phyloP scores from a whole-genome alignment of 2,329 filamentous ascomycete species.

The Fusarium mundagurra region DNA sequence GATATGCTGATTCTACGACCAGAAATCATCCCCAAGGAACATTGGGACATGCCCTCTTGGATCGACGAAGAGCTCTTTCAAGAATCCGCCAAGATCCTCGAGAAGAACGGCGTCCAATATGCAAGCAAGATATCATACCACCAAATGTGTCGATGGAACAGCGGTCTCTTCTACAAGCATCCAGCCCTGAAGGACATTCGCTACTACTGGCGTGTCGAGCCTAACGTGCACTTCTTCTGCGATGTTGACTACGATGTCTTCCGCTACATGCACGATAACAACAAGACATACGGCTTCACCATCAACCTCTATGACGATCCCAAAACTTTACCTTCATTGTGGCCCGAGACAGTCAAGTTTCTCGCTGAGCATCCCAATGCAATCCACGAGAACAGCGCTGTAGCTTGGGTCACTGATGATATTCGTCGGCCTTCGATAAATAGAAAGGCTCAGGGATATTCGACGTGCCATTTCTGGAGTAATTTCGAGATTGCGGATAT shows the following conservation, averaged over 20 bases:
- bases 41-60: slow-evolving; percentile 93
- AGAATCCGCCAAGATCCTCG: slow-evolving; percentile 84
- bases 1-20: slow-evolving; percentile 20
- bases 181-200: slow-evolving; percentile 82
- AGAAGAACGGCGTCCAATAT: slow-evolving; percentile 90
- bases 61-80: slow-evolving; percentile 88
- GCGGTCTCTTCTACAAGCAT: slow-evolving; percentile 96
- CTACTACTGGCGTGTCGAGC: slow-evolving; percentile 99
- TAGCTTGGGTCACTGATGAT: slow-evolving; percentile 87
- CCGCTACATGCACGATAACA: slow-evolving; percentile 96
- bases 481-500: slow-evolving; percentile 98
- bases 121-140: slow-evolving; percentile 90
- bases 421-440: slow-evolving; percentile 81
- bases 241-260: slow-evolving; percentile 99
- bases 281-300: slow-evolving; percentile 99
- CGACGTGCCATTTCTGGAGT: slow-evolving; percentile 98
- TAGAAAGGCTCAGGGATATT: slow-evolving; percentile 86
- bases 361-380: slow-evolving; percentile 85
- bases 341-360: slow-evolving; percentile 96
- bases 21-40: slow-evolving; percentile 92
- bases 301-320: slow-evolving; percentile 96
- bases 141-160: slow-evolving; percentile 99
- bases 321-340: slow-evolving; percentile 84
- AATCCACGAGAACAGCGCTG: slow-evolving; percentile 83
- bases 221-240: slow-evolving; percentile 99